Conservation (phyloP, 192 early-diverging fungal genomes). For the Backusella sp. region DNA sequence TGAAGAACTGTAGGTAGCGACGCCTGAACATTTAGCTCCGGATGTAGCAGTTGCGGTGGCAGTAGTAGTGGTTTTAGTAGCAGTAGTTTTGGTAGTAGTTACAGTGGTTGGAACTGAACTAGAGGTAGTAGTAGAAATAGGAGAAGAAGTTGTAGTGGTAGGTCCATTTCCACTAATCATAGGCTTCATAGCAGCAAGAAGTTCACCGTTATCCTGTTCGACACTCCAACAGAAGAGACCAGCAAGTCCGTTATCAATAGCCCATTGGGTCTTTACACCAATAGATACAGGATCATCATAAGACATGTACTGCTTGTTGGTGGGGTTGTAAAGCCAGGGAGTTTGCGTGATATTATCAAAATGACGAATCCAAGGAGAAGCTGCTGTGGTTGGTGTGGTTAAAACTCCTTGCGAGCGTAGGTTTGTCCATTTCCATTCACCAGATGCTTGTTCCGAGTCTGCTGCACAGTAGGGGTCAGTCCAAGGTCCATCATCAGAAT, state of each 20-base stretch:
- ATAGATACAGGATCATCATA: constrained; percentile 69
- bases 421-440: constrained; percentile 64
- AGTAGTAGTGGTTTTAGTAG: constrained; percentile 3
- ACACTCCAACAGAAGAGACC: constrained; percentile 69
- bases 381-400: constrained; percentile 45
- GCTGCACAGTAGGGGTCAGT: constrained; percentile 48
- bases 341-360: constrained; percentile 62
- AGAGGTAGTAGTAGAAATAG: background rate
- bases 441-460: constrained; percentile 46
- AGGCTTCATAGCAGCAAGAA: constrained; percentile 36
- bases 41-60: background rate
- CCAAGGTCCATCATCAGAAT: constrained; percentile 53
- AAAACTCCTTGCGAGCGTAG: constrained; percentile 57
- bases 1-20: constrained; percentile 22
- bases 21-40: constrained; percentile 22
- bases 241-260: constrained; percentile 50
- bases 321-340: constrained; percentile 70
- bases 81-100: constrained; percentile 9
- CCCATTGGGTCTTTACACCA: constrained; percentile 56
- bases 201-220: constrained; percentile 69
- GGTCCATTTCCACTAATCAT: constrained; percentile 7
- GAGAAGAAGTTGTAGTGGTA: constrained; percentile 23
- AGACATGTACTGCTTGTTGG: constrained; percentile 58
- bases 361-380: constrained; percentile 59
- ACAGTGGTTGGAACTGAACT: constrained; percentile 13